These are phyloP conservation scores for Fraxinus quadrangulata DNA, from an alignment of 257 asterid species.

Conservation along the genomic window DNA sequence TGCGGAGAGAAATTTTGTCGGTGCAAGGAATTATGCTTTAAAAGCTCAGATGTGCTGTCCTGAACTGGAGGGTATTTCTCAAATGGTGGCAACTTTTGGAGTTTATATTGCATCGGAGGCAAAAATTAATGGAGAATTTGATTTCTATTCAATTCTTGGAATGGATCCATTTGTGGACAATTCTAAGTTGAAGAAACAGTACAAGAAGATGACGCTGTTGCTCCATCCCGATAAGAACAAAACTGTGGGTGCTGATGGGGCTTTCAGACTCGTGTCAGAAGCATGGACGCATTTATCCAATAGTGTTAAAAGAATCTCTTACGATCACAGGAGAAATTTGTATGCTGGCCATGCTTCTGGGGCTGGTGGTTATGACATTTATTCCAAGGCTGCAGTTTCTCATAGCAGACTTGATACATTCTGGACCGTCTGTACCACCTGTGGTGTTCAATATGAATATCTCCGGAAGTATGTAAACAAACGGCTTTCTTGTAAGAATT, in stretches of 20 bases:
- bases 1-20: constrained; percentile 41
- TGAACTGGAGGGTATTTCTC: constrained; percentile 59
- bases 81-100: constrained; percentile 61
- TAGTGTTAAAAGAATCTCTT: constrained; percentile 42
- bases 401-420: constrained; percentile 72
- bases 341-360: constrained; percentile 47
- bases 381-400: constrained; percentile 53
- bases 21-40: constrained; percentile 55
- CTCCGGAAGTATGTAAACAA: constrained; percentile 86
- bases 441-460: constrained; percentile 94
- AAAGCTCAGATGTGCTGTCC: constrained; percentile 65
- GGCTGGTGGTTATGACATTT: constrained; percentile 44
- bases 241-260: constrained; percentile 72
- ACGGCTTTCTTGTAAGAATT: constrained; percentile 87
- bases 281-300: constrained; percentile 63
- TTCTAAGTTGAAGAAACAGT: constrained; percentile 58
- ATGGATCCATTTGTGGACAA: constrained; percentile 48
- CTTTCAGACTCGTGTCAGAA: constrained; percentile 62
- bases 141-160: constrained; percentile 60
- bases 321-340: constrained; percentile 51
- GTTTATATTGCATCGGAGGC: constrained; percentile 54
- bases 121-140: constrained; percentile 56
- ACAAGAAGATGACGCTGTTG: constrained; percentile 59
- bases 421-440: constrained; percentile 93
- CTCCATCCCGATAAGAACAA: constrained; percentile 76